Conservation (phyloP, 495 filamentous ascomycete species). For the Stereocaulon alpinum region DNA sequence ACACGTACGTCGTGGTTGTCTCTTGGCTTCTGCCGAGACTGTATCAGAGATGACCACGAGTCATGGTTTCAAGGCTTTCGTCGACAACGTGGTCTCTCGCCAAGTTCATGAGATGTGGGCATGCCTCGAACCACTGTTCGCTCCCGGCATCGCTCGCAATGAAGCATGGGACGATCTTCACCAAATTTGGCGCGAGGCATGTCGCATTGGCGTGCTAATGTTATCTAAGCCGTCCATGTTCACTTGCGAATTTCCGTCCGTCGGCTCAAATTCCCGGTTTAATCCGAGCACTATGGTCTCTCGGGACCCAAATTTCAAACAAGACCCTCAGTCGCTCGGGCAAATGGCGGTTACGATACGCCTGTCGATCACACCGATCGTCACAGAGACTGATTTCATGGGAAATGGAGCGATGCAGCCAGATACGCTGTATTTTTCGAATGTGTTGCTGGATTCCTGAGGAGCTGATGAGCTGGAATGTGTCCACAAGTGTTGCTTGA, state of each 20-base stretch:
- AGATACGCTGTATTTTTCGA: constrained; percentile 5
- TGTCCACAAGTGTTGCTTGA: too few species aligned
- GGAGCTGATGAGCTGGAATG: too few species aligned
- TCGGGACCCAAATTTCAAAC: constrained; percentile 15
- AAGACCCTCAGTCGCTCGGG: not conserved
- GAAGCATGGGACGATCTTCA: constrained; percentile 20
- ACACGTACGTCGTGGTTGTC: constrained; percentile 15
- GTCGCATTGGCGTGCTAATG: constrained; percentile 24
- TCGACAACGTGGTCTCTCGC: constrained; percentile 8
- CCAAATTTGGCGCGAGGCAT: constrained; percentile 22
- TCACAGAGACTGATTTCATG: constrained; percentile 13
- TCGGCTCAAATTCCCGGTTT: constrained; percentile 20
- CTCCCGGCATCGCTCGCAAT: constrained; percentile 7
- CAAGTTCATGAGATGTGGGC: constrained; percentile 21
- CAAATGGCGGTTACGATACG: not conserved
- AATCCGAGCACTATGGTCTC: constrained; percentile 26
- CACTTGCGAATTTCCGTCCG: constrained; percentile 23
- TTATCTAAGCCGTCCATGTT: constrained; percentile 21
- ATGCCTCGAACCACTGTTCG: constrained; percentile 19
- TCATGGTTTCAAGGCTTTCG: constrained; percentile 21
- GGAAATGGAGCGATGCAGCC: not conserved
- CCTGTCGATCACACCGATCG: constrained; percentile 13
- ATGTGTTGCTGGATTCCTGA: constrained; percentile 4
- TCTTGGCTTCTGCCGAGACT: constrained; percentile 16
- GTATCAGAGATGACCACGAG: constrained; percentile 14